Evolutionary conservation across 768 basidiomycete species (phyloP), one percentile per base, ranked within the genome.

Genomic region (Russula olivacea): DNA sequence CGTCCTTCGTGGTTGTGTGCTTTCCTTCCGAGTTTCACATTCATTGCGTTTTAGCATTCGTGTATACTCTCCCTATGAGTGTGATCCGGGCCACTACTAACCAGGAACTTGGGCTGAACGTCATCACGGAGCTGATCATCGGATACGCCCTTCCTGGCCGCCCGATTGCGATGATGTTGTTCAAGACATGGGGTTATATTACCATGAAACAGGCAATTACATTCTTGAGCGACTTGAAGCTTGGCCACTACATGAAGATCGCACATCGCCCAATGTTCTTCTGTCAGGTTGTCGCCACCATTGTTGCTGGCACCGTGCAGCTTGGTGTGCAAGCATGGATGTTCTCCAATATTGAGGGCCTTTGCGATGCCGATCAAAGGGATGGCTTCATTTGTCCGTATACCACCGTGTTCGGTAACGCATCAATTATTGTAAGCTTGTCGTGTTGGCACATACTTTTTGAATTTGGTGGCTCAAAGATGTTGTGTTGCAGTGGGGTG

Each of bases 81-180:
- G 79, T 85, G 76, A 80, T 84, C 64, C 76, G 77, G 69, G 88
- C 88, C 21, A 89, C 89, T 65, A 91, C 89, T 9, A 91, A 89
- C 68, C 88, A 90, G 69, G 83, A 88, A 77, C 78, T 89, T 56
- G 86, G 84, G 48, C 77, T 86, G 19, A 79, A 81, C 69, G 90
- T 92, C 38, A 83, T 93, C 70, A 85, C 89, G 3, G 91, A 93
- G 73, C 76, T 91, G 48, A 84, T 93, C 64, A 83, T 91, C 32
- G 91, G 91, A 58, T 91, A 90, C 69, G 83, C 81, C 25, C 79
- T 89, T 45, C 91, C 90, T 15, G 90, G 91, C 2, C 81, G 81
- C 19, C 88, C 90, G 7, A 72, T 91, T 60, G 89, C 91, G 0
- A 89, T 84, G 80, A 90, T 92, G 89, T 77, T 91, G 77, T 91